Conservation (phyloP, 257 asterid genomes). For the Gardenia jasminoides region DNA sequence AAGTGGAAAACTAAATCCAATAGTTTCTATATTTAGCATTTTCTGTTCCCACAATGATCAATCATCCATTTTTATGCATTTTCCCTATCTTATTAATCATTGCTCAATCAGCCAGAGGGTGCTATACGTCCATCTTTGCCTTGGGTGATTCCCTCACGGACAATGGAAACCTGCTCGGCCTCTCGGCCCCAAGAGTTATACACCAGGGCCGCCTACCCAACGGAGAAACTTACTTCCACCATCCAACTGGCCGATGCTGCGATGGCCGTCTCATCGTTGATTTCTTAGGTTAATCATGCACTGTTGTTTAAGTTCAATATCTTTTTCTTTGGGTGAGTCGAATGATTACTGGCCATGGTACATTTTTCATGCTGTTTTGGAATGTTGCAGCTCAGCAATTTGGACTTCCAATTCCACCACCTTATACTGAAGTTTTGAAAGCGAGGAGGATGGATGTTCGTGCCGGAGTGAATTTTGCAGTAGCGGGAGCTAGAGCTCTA, state of each 20-base stretch:
- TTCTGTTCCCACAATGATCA: neutral
- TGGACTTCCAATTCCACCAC: conserved; percentile 40
- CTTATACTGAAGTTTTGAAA: conserved; percentile 23
- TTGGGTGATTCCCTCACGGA: conserved; percentile 29
- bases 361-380: neutral
- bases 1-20: too few relatives aligned
- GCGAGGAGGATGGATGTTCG: neutral
- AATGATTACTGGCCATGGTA: neutral
- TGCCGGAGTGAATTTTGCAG: conserved; percentile 46
- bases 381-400: conserved; percentile 33
- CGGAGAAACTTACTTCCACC: conserved; percentile 16
- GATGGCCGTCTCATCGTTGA: conserved; percentile 21
- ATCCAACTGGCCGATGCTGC: conserved; percentile 19
- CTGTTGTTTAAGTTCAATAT: too few relatives aligned
- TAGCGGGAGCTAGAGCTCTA: conserved; percentile 42
- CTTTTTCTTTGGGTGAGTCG: neutral
- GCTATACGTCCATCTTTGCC: conserved; percentile 14
- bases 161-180: conserved; percentile 8
- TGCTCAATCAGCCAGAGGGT: neutral
- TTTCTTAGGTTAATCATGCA: neutral
- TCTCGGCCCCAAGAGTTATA: conserved; percentile 1
- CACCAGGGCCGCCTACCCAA: conserved; percentile 9
- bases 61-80: neutral
- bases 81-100: neutral
- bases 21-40: too few relatives aligned